Base-by-base conservation (phyloP, 2,329 filamentous ascomycete genomes). In the Cytospora chrysosperma region DNA sequence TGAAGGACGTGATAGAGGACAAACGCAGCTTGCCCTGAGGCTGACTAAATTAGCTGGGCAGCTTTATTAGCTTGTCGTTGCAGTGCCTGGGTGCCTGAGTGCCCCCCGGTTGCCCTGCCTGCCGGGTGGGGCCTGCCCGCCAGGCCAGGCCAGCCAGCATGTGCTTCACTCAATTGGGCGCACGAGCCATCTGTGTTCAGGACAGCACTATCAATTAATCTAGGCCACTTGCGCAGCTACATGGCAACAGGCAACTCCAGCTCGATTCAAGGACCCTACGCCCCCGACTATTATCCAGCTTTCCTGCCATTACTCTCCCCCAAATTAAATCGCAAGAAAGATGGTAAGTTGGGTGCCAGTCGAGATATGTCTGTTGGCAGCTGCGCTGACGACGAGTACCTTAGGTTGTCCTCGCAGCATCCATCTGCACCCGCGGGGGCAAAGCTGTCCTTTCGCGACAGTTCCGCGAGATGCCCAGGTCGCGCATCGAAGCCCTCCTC, bases 361-460 rank as follows among this genome's bases (percentile, higher is more conserved):
- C 4, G 2, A 6, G 30, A 6, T 19, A n/a, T 54, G 10, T 17
- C 43, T 52, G 51, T 59, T 53, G 54, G 30, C 19, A 19, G 49
- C 28, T 30, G 3, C 15, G 28, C 62, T 66, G 37, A 66, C 47
- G 5, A 47, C 28, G 21, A 30, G 24, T 67, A 62, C 67, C 63
- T 67, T 71, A 97, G 95, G 95, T 99, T 77, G 92, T 99, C 78
- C 92, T 99, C 77, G 95, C 94, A 78, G 95, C 95, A 74, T 98
- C 95, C 74, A 97, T 99, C 83, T 98, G 94, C 81, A 99, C 96
- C 77, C 89, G 95, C 71, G 95, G 95, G 77, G 95, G 95, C 77
- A 99, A 99, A 84, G 92, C 94, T 78, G 93, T 99, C 74, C 89
- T 99, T 77, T 98, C 95, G 69, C 90, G 96, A 74, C 93, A 97